phyloP scores from a whole-genome alignment of 352 stramenopile species.

The Aphanomyces stellatus region DNA sequence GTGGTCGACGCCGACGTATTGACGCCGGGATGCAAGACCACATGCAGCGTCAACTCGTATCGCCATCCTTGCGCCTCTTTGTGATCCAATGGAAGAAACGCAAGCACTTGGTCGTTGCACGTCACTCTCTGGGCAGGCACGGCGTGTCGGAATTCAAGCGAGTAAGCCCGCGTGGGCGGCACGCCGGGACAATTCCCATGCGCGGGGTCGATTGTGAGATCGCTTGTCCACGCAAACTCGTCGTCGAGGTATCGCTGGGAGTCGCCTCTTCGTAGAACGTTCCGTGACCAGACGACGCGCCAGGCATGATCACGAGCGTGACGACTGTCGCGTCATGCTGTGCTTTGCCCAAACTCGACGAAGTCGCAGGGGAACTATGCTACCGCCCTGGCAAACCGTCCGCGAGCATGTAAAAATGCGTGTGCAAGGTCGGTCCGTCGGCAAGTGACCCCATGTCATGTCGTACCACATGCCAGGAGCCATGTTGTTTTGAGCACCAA shows the following conservation, averaged over 20 bases:
- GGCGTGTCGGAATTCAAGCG: conserved; percentile 24
- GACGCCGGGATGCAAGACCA: conserved; percentile 15
- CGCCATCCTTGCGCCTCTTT: conserved; percentile 19
- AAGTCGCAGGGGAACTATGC: conserved; percentile 24
- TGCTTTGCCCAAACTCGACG: conserved; percentile 19
- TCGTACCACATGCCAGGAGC: conserved; percentile 39
- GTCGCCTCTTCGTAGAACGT: conserved; percentile 30
- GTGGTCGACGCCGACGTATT: not conserved
- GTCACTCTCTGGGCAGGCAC: conserved; percentile 21
- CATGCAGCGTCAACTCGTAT: conserved; percentile 24
- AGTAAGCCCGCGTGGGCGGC: conserved; percentile 20
- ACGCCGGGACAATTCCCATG: conserved; percentile 21
- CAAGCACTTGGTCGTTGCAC: conserved; percentile 21
- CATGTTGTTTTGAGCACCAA: too few relatives aligned
- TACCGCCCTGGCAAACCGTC: conserved; percentile 27
- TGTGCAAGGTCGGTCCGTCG: conserved; percentile 24
- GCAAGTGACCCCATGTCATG: conserved; percentile 23
- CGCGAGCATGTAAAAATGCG: conserved; percentile 22
- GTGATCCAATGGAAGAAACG: conserved; percentile 15
- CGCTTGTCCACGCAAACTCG: conserved; percentile 12
- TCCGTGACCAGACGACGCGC: conserved; percentile 9
- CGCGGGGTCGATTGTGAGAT: conserved; percentile 23
- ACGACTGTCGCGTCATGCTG: conserved; percentile 17
- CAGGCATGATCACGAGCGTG: conserved; percentile 24
- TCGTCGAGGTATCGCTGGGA: conserved; percentile 24